These are phyloP conservation scores for Psilocybe cubensis DNA, from an alignment of 768 basidiomycete genomes.

Conservation along the genomic window DNA sequence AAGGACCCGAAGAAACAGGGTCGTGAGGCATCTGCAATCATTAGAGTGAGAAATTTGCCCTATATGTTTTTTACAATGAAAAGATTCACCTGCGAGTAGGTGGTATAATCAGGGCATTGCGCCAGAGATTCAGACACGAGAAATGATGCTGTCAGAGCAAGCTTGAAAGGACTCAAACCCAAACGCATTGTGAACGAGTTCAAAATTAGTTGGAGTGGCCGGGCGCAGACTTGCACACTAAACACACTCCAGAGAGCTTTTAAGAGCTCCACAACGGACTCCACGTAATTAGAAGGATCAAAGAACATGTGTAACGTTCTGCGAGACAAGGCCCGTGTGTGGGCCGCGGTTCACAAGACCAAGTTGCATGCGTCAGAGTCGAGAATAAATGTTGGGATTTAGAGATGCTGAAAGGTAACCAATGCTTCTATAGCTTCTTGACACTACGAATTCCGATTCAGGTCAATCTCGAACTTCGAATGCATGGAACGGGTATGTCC, in stretches of 20 bases:
- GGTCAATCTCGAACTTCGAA: background rate
- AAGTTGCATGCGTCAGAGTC: conserved; percentile 17
- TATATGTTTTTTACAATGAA: background rate
- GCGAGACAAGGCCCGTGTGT: conserved; percentile 7
- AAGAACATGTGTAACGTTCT: conserved; percentile 7
- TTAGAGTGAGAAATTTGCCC: conserved; percentile 4
- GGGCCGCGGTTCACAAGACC: conserved; percentile 19
- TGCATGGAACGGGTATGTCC: background rate
- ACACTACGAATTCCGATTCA: background rate
- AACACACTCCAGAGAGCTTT: conserved; percentile 16
- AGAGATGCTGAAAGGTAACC: background rate
- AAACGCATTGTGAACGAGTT: conserved; percentile 17
- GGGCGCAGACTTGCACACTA: background rate
- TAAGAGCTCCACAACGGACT: conserved; percentile 14
- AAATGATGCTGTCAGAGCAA: conserved; percentile 24
- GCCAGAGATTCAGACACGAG: conserved; percentile 31
- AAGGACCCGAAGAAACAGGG: conserved; percentile 57
- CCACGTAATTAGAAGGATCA: conserved; percentile 9
- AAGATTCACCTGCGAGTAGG: conserved; percentile 52
- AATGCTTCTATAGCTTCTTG: conserved; percentile 7
- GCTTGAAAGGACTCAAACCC: conserved; percentile 6
- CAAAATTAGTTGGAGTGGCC: conserved; percentile 9
- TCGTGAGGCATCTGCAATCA: conserved; percentile 58
- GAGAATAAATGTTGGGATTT: conserved; percentile 1
- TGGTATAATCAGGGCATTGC: conserved; percentile 66